These are phyloP conservation scores for Arabidopsis lyrata DNA, from an alignment of 441 rosid genomes.

Conservation along the genomic window DNA sequence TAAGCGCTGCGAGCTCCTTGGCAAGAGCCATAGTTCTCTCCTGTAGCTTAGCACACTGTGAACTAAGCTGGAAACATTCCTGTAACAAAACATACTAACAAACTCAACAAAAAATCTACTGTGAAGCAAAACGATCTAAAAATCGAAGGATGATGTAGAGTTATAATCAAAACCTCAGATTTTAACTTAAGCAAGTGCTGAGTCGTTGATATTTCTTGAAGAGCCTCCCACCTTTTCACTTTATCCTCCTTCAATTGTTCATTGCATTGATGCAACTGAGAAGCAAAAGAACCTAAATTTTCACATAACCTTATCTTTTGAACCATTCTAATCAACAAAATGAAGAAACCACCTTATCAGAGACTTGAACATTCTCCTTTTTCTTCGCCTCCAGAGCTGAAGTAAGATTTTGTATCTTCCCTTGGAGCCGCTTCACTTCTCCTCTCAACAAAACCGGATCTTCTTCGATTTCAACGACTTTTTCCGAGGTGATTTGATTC, in stretches of 20 bases:
- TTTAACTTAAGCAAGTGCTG: slow-evolving; percentile 62
- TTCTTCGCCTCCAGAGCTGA: slow-evolving; percentile 55
- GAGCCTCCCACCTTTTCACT: slow-evolving; percentile 59
- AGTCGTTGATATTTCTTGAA: slow-evolving; percentile 57
- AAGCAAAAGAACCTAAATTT: slow-evolving; percentile 2
- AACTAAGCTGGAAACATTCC: slow-evolving; percentile 63
- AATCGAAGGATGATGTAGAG: not conserved
- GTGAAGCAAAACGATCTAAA: not conserved
- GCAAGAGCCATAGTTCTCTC: slow-evolving; percentile 84
- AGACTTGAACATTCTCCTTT: slow-evolving; percentile 56
- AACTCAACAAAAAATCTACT: slow-evolving; percentile 4
- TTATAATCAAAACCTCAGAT: slow-evolving; percentile 58
- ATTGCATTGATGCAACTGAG: slow-evolving; percentile 62
- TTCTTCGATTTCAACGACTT: slow-evolving; percentile 46
- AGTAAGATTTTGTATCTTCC: slow-evolving; percentile 59
- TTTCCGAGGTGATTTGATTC: slow-evolving; percentile 49
- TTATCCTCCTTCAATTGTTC: slow-evolving; percentile 60
- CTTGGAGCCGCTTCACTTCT: slow-evolving; percentile 65
- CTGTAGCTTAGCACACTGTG: slow-evolving; percentile 60
- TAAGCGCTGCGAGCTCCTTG: slow-evolving; percentile 87
- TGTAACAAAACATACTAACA: slow-evolving; percentile 42
- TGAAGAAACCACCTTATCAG: slow-evolving; percentile 57
- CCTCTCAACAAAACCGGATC: slow-evolving; percentile 61
- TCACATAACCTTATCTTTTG: not conserved
- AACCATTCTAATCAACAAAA: not conserved